Percentiles rank a stretch among this genome's conserved stretches.
phyloP scores from a whole-genome alignment of 768 basidiomycete genomes.

The Trichaptum fuscoviolaceum region DNA sequence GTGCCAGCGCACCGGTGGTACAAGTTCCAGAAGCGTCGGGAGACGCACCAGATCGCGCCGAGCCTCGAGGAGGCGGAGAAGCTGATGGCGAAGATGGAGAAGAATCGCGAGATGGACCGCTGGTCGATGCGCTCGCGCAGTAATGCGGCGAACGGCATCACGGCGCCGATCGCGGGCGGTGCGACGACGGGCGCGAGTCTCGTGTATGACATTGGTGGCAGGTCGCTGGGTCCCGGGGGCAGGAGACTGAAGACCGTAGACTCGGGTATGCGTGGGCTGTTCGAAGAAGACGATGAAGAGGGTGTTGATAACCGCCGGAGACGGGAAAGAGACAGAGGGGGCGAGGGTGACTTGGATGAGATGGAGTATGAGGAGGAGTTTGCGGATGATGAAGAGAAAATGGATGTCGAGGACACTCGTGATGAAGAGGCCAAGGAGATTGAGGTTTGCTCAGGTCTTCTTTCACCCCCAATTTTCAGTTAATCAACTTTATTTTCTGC shows the following conservation, averaged over 20 bases:
- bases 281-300: conserved; percentile 59
- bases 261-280: conserved; percentile 53
- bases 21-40: conserved; percentile 77
- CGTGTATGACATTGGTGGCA: conserved; percentile 24
- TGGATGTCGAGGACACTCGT: conserved; percentile 60
- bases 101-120: conserved; percentile 70
- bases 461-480: neutral
- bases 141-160: conserved; percentile 7
- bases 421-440: conserved; percentile 84
- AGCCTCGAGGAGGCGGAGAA: conserved; percentile 64
- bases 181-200: conserved; percentile 4
- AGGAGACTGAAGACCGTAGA: conserved; percentile 63
- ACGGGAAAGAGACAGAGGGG: conserved; percentile 56
- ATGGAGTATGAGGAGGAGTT: conserved; percentile 79
- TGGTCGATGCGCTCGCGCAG: conserved; percentile 58
- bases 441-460: conserved; percentile 48
- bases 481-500: conserved; percentile 10
- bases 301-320: conserved; percentile 36
- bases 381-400: conserved; percentile 81
- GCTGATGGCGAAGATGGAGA: conserved; percentile 51
- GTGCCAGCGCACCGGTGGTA: conserved; percentile 88
- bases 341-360: conserved; percentile 80
- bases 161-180: neutral
- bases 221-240: conserved; percentile 60
- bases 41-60: conserved; percentile 61